phyloP scores from a whole-genome alignment of 148 eudicot genomes.

The Persicaria tinctoria region DNA sequence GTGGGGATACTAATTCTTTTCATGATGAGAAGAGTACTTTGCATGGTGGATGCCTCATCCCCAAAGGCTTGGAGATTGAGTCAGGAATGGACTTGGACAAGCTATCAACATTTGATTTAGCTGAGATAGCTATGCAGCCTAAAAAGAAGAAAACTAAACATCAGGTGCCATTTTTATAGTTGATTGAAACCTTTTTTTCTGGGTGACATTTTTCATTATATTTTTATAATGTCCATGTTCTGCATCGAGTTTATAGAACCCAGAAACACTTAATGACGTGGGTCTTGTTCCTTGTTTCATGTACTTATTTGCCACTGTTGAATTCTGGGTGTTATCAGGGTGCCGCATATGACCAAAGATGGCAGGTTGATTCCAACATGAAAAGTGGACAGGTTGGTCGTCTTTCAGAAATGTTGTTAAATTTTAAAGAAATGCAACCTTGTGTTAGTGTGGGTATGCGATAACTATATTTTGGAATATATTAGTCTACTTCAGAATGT shows the following conservation, averaged over 20 bases:
- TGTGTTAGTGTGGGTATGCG: neutral
- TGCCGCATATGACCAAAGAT: constrained; percentile 50
- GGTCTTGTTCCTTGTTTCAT: neutral
- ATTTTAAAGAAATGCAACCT: neutral
- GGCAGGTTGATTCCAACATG: constrained; percentile 58
- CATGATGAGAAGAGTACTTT: constrained; percentile 77
- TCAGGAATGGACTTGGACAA: constrained; percentile 61
- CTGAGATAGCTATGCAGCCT: constrained; percentile 48
- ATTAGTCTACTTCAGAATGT: no score
- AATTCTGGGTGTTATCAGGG: constrained; percentile 36
- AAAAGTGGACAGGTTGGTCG: constrained; percentile 64
- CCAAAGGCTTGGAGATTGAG: constrained; percentile 68
- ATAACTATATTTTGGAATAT: neutral
- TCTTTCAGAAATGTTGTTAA: neutral
- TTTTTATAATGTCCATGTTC: no score
- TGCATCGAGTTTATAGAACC: no score
- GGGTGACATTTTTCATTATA: no score
- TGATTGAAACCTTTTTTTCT: neutral
- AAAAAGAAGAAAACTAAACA: constrained; percentile 77
- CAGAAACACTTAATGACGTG: no score
- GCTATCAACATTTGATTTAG: constrained; percentile 51
- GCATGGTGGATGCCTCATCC: constrained; percentile 48
- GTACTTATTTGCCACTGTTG: constrained; percentile 4
- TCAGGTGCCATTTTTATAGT: constrained; percentile 29
- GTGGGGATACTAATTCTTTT: constrained; percentile 86